Base-by-base conservation (phyloP, 306 rosid genomes). In the Comarum palustre region DNA sequence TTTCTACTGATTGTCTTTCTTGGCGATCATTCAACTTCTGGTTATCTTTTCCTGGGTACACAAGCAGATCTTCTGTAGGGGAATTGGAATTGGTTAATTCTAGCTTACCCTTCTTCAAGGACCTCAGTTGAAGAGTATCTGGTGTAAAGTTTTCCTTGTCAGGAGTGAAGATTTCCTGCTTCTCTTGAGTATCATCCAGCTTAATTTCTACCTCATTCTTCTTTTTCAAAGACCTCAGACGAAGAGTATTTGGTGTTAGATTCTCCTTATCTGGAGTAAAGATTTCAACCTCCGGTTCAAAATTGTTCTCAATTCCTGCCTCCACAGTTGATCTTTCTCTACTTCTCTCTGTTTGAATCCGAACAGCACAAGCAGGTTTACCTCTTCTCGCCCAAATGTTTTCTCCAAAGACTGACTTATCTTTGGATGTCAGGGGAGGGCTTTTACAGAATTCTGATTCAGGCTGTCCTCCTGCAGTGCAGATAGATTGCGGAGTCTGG, bases 71-170 rank as follows among this genome's bases (percentile, higher is more conserved):
- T 47, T 88, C 79, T 52, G 48, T 45, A 75, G 73, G 60, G 77
- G 87, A 74, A 47, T 63, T 80, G 54, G 85, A 76, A 60, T 51
- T 78, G 66, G 50, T 67, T 79, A 71, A 73, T 73, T 83, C 82
- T 36, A 82, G 46, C 60, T 63, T 74, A 74, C 80, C 85, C 72
- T 86, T 85, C 79, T 84, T 83, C 54, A 86, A 70, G 38, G 82
- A 80, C 73, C 31, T 80, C 79, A 65, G 69, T 31, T 66, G 74
- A 80, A 77, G 85, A 52, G 84, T 80, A 50, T 84, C 77, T 80
- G 90, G 86, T 69, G 89, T 84, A 32, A 84, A 82, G 80, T 86
- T 90, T 76, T 89, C 96, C 84, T 88, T 94, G 76, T 82, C 88
- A 34, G 84, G 88, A 64, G 91, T 81, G 64, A 73, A 86, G 19